phyloP scores from a whole-genome alignment of 148 eudicot species.

The Fallopia convolvulus region DNA sequence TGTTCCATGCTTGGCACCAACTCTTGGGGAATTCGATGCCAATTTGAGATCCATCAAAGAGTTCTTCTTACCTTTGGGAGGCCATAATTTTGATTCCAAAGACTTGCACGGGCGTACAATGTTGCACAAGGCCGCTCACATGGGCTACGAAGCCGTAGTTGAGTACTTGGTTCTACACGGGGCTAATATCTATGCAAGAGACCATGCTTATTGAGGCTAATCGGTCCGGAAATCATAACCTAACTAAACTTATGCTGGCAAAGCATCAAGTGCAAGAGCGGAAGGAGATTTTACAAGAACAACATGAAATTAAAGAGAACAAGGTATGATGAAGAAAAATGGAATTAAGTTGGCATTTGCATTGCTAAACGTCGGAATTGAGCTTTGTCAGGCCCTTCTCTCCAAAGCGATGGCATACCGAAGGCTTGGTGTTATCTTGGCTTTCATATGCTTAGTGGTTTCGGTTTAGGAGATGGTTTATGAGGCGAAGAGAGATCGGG shows the following conservation, averaged over 20 bases:
- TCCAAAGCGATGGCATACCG: conserved; percentile 11
- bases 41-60: conserved; percentile 3
- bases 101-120: background rate
- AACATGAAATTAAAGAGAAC: background rate
- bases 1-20: background rate
- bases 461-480: conserved; percentile 6
- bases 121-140: background rate
- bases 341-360: conserved; percentile 10
- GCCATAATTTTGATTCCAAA: background rate
- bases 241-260: background rate
- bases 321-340: background rate
- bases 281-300: too few relatives aligned
- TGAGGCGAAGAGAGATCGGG: conserved; percentile 5
- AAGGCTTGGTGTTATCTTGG: background rate
- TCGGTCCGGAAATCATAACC: background rate
- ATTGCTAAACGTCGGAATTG: conserved; percentile 15
- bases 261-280: background rate
- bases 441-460: conserved; percentile 11
- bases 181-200: background rate
- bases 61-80: background rate
- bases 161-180: background rate
- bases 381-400: conserved; percentile 13
- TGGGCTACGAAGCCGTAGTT: background rate
- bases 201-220: background rate
- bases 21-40: background rate